Base-by-base conservation (phyloP, 306 rosid genomes). In the Vicia villosa region DNA sequence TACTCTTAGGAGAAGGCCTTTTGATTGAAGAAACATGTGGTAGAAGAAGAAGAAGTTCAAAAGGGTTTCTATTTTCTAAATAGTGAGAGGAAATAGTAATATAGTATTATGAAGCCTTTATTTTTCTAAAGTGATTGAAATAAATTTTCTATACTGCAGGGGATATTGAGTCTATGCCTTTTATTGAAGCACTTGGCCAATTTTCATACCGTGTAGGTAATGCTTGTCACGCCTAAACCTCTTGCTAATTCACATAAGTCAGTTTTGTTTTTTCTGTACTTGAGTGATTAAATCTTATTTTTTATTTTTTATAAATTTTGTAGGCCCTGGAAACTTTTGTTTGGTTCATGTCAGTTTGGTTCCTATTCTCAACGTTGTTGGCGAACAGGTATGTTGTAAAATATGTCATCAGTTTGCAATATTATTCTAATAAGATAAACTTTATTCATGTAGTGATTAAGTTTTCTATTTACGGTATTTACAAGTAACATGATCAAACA, bases 281-380 rank as follows among this genome's bases (percentile, higher is more conserved):
- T 64, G 3, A 73, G 67, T 26, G 12, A 77, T 50, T 61, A 58
- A 37, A 20, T 77, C n/a, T 47, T 74, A 40, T 45, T n/a, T n/a
- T n/a, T n/a, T n/a, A n/a, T 74, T 54, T 62, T 52, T 30, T 12
- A 37, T 57, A 21, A 10, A 19, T 30, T 49, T 38, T 21, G 17
- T 74, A 91, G 97, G 97, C 64, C 58, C 86, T 42, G 95, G 90
- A 43, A 91, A 88, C 81, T 91, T 91, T 69, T 88, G 92, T 77
- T 84, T 88, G 85, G 73, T 91, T 83, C 95, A 90, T 76, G 90
- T 90, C 81, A 90, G 96, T 80, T 83, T 90, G 46, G 95, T 90
- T 62, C 96, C 95, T 57, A 82, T 90, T 70, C 87, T 90, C 45
- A 85, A 81, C 47, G 96, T 88, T 75, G 96, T 88, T 52, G 97